Evolutionary conservation across 1,284 basidiomycete species (phyloP).

Genomic region (Apiotrichum gamsii): DNA sequence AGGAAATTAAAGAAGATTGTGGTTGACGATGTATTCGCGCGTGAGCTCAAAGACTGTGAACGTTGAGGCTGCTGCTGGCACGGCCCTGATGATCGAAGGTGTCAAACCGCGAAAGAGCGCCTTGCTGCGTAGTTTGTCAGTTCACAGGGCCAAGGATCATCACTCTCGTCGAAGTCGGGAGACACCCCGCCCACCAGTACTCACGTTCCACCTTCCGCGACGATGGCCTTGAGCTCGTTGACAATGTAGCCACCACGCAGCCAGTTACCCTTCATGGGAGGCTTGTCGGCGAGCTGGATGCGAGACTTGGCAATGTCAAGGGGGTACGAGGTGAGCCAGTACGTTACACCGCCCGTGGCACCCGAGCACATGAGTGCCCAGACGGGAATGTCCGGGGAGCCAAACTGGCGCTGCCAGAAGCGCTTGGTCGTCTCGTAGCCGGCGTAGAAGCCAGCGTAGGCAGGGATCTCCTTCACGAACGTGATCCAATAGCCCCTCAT

Average conservation of each 20-base stretch:
- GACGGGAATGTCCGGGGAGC: constrained; percentile 57
- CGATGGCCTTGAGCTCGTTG: constrained; percentile 60
- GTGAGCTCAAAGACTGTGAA: constrained; percentile 88
- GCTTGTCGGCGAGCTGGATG: constrained; percentile 69
- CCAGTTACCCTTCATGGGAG: constrained; percentile 66
- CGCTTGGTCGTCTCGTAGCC: constrained; percentile 87
- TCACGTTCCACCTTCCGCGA: constrained; percentile 69
- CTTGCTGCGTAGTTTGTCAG: constrained; percentile 45
- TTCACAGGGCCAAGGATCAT: background rate
- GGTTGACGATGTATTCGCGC: constrained; percentile 48
- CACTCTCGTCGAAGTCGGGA: constrained; percentile 2
- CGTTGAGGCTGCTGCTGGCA: constrained; percentile 83
- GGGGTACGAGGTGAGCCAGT: constrained; percentile 92
- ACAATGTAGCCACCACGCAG: constrained; percentile 60
- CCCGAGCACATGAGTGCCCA: constrained; percentile 86
- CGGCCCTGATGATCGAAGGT: constrained; percentile 66
- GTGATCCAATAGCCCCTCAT: constrained; percentile 97
- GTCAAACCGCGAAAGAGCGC: constrained; percentile 68
- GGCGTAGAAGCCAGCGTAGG: constrained; percentile 72
- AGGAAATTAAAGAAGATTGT: constrained; percentile 26
- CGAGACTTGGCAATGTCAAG: constrained; percentile 88
- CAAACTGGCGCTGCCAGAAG: constrained; percentile 51
- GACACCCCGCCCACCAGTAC: constrained; percentile 4
- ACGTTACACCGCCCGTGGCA: constrained; percentile 79
- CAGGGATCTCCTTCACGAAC: constrained; percentile 84